Percentiles rank a stretch among this genome's conserved stretches.
Conservation (phyloP, 176 grass and related monocot genomes). For the Juncus inflexus region DNA sequence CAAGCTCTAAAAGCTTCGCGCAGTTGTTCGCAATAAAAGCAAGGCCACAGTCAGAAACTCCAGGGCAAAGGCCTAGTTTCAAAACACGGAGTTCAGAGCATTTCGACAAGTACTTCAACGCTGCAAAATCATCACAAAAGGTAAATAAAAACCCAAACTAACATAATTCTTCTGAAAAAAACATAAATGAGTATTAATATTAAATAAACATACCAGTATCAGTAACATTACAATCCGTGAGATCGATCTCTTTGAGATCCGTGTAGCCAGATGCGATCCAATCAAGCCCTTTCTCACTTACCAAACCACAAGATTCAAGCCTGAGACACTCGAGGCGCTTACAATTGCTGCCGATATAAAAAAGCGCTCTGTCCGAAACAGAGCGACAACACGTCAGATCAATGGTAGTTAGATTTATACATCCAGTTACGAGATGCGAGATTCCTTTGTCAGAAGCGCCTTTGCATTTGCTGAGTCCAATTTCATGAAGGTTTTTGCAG, state of each 20-base stretch:
- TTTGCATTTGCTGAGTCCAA: constrained; percentile 86
- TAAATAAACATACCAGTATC: constrained; percentile 46
- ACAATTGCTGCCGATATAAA: constrained; percentile 74
- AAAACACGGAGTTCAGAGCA: constrained; percentile 69
- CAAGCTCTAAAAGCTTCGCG: constrained; percentile 66
- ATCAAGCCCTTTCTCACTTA: constrained; percentile 79
- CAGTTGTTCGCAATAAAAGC: constrained; percentile 63
- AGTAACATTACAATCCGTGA: constrained; percentile 83
- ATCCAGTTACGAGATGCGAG: constrained; percentile 54
- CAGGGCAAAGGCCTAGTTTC: constrained; percentile 81
- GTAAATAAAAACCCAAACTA: constrained; percentile 6
- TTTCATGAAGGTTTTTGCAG: constrained; percentile 72
- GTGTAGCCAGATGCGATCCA: constrained; percentile 50
- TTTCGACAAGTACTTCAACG: constrained; percentile 64
- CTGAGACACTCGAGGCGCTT: constrained; percentile 59
- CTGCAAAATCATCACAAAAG: constrained; percentile 48
- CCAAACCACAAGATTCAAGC: constrained; percentile 73
- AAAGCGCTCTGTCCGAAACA: constrained; percentile 57
- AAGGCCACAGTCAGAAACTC: constrained; percentile 67
- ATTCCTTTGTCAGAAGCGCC: constrained; percentile 77
- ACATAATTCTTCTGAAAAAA: background rate
- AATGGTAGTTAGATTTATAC: constrained; percentile 57
- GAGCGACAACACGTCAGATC: constrained; percentile 76
- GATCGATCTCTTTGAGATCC: constrained; percentile 82
- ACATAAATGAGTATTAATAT: too few relatives aligned